Base-by-base conservation (phyloP, 768 basidiomycete genomes). In the Chalciporus piperatus region DNA sequence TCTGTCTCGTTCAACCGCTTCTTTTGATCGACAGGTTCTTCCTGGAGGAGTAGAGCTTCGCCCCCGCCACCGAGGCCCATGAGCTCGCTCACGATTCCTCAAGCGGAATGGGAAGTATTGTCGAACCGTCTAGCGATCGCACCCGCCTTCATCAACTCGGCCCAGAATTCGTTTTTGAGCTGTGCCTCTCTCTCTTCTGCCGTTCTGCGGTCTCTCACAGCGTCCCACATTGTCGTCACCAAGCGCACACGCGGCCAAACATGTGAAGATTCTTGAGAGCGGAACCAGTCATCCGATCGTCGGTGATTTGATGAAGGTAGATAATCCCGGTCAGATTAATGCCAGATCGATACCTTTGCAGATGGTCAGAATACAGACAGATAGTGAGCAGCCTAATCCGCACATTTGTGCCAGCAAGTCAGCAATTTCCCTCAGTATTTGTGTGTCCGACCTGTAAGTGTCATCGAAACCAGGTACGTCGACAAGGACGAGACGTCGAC, bases 151-250 rank as follows among this genome's bases (percentile, higher is more conserved):
- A 51, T 28, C 19, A 63, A 41, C 3, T 7, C 0, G 1, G 5
- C 5, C 61, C 61, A 77, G 47, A 68, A 75, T 0, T 59, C 51
- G 1, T 1, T 0, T 6, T 17, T 54, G 23, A 74, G 64, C 41
- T 73, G 52, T 0, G 16, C 8, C 41, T 73, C 70, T 22, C 51
- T 52, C 2, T 23, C 44, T 8, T 47, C 51, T n/a, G 37, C 55
- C 10, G 54, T 14, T 1, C 12, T 9, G 5, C 1, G 23, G 30
- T 66, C 65, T 19, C 45, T 63, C 14, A 59, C 63, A 1, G 8
- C 27, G 41, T 64, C 63, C 74, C 73, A 75, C 67, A 71, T 72
- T 2, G 69, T 74, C 1, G 73, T 75, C n/a, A 68, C 59, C 13
- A 76, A 22, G 22, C 22, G 22, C 22, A 22, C 22, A 22, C 22